Evolutionary conservation across 306 rosid genomes (phyloP).

Genomic region (Potentilla sterilis): DNA sequence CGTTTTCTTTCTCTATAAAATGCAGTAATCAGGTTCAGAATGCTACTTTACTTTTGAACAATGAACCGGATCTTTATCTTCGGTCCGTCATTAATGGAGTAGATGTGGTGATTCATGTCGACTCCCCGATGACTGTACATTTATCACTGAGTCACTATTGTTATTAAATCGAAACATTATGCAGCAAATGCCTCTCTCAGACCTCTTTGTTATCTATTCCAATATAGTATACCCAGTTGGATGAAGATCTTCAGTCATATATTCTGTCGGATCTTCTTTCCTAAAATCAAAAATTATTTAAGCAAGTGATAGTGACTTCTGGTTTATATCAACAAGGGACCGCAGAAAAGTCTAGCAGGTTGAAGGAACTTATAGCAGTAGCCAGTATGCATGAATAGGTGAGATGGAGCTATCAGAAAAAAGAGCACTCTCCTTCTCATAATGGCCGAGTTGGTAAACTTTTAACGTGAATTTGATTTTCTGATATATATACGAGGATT

Average conservation of each 20-base stretch:
- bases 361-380: neutral
- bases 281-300: neutral
- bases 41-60: neutral
- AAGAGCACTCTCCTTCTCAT: constrained; percentile 3
- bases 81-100: neutral
- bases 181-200: neutral
- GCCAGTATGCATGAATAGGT: neutral
- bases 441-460: neutral
- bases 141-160: neutral
- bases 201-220: neutral
- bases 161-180: neutral
- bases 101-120: neutral
- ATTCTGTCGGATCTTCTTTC: neutral
- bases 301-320: constrained; percentile 1
- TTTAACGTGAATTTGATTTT: neutral
- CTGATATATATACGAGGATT: neutral
- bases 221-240: neutral
- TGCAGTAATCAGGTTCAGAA: neutral
- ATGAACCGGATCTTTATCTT: neutral
- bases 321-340: neutral
- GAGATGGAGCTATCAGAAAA: neutral
- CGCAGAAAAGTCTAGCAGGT: neutral
- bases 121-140: neutral
- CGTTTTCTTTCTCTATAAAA: neutral
- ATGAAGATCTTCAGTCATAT: neutral